Percentiles rank a stretch among this genome's conserved stretches.
phyloP scores from a whole-genome alignment of 2,329 filamentous ascomycete species.

The Sporothrix pallida region DNA sequence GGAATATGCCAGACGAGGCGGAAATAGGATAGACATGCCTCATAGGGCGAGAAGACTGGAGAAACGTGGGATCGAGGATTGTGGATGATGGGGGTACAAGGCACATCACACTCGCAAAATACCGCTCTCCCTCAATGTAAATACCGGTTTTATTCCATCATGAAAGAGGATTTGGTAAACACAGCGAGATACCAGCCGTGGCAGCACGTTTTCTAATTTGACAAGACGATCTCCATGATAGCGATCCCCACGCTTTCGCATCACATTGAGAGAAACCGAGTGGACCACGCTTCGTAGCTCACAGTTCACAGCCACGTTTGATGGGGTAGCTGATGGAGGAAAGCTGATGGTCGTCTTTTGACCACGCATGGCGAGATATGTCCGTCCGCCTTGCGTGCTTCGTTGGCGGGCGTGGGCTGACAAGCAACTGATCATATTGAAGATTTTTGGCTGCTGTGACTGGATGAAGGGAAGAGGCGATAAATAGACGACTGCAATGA shows the following conservation, averaged over 20 bases:
- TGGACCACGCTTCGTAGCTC: too few species aligned
- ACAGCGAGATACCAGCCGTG: background rate
- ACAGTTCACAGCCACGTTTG: background rate
- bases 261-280: background rate
- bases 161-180: conserved; percentile 17
- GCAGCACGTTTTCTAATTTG: conserved; percentile 11
- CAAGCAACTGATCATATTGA: background rate
- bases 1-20: background rate
- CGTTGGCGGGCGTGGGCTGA: conserved; percentile 19
- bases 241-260: background rate
- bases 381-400: conserved; percentile 27
- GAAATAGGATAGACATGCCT: background rate
- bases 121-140: background rate
- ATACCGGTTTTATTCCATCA: conserved; percentile 13
- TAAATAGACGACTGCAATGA: background rate
- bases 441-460: background rate
- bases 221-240: background rate
- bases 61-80: conserved; percentile 2
- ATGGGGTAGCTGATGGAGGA: background rate
- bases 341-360: background rate
- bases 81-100: background rate
- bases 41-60: background rate
- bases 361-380: conserved; percentile 16
- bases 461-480: conserved; percentile 1
- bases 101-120: background rate